Evolutionary conservation across 2,329 filamentous ascomycete species (phyloP).

Genomic region (Allantophomopsis cytisporea): DNA sequence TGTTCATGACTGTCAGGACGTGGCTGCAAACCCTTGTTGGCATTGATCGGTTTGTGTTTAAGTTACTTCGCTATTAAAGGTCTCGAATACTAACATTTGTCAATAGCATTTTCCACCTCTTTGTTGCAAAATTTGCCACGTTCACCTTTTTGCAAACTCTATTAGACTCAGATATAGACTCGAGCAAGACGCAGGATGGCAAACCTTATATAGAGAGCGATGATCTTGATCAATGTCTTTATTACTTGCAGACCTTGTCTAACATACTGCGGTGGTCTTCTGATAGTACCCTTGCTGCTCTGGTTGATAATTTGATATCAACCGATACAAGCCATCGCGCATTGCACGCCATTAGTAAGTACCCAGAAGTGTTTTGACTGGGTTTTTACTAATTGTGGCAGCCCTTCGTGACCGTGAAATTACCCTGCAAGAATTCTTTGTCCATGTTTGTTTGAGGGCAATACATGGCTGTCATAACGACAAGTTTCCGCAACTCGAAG

Average conservation of each 20-base stretch:
- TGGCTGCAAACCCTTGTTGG: conserved; percentile 63
- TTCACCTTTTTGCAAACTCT: conserved; percentile 34
- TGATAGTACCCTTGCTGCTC: conserved; percentile 54
- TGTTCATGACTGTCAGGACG: conserved; percentile 62
- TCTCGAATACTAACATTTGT: conserved; percentile 8
- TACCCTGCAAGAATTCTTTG: conserved; percentile 53
- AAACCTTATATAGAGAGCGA: conserved; percentile 34
- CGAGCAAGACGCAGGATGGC: no score
- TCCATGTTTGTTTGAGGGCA: conserved; percentile 51
- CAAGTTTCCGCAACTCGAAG: conserved; percentile 21
- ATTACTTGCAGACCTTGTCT: conserved; percentile 63
- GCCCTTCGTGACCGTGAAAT: conserved; percentile 40
- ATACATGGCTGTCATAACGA: conserved; percentile 31
- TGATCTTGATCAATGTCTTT: conserved; percentile 64
- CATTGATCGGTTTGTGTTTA: conserved; percentile 40
- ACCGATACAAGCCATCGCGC: conserved; percentile 30
- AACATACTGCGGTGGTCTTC: conserved; percentile 59
- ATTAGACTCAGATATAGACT: no score
- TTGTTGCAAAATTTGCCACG: conserved; percentile 42
- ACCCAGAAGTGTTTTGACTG: background rate
- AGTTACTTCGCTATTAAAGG: no score
- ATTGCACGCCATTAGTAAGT: conserved; percentile 37
- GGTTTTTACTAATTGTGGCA: conserved; percentile 15
- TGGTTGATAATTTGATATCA: conserved; percentile 47
- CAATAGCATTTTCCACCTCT: conserved; percentile 43